Percentiles rank a stretch among this genome's conserved stretches.
phyloP scores from a whole-genome alignment of 805 yeast species.

The Wickerhamiella bombiphila region DNA sequence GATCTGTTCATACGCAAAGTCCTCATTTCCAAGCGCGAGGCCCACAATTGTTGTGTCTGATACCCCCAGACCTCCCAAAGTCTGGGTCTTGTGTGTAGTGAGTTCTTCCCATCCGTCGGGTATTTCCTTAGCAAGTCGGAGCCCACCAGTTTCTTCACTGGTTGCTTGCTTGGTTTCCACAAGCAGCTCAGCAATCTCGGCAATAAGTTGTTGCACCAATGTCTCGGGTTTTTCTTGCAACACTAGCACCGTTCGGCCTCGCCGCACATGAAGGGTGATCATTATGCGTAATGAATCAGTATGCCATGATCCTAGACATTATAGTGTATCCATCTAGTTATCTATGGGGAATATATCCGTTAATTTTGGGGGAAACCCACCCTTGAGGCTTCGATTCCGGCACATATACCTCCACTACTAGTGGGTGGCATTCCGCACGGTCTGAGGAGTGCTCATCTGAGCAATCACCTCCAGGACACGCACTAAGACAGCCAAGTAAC shows the following conservation, averaged over 20 bases:
- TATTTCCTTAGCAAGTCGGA: slow-evolving; percentile 12
- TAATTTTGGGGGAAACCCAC: too few relatives aligned
- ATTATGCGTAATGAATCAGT: not conserved
- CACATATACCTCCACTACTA: not conserved
- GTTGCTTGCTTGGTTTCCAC: slow-evolving; percentile 13
- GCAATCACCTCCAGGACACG: not conserved
- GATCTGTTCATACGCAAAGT: slow-evolving; percentile 11
- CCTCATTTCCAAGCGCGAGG: slow-evolving; percentile 9
- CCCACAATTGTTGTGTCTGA: slow-evolving; percentile 9
- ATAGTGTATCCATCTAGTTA: too few relatives aligned
- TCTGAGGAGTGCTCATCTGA: not conserved
- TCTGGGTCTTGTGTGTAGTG: slow-evolving; percentile 6
- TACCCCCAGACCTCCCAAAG: slow-evolving; percentile 7
- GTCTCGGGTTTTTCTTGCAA: slow-evolving; percentile 8
- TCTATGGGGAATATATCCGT: too few relatives aligned
- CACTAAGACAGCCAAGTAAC: not conserved
- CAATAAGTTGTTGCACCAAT: slow-evolving; percentile 11
- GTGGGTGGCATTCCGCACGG: not conserved
- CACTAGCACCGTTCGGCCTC: slow-evolving; percentile 8
- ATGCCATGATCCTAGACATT: too few relatives aligned
- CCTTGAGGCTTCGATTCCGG: too few relatives aligned
- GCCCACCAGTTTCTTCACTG: slow-evolving; percentile 12
- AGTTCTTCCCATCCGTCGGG: slow-evolving; percentile 11
- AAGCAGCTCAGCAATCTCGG: slow-evolving; percentile 19
- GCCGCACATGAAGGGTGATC: slow-evolving; percentile 15